Evolutionary conservation across 75 land plant species (phyloP), one percentile per base, ranked within the genome.

Genomic region (Pinus albicaulis): DNA sequence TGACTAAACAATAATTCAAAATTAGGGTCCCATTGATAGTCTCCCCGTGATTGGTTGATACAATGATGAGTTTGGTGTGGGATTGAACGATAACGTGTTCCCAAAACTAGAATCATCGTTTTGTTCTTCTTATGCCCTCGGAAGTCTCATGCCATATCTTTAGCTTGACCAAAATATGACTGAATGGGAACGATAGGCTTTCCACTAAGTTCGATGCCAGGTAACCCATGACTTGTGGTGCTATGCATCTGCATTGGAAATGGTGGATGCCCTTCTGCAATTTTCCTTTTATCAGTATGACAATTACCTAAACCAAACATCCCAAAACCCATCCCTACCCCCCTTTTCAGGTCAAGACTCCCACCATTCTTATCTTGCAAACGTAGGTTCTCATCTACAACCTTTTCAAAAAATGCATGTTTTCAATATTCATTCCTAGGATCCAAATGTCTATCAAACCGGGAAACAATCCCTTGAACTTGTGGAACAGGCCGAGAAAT

Each of bases 41-140:
- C 52, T 68, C 71, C 71, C 71, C 71, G 41, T 36, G 41, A 68
- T 68, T 38, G 41, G 71, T 41, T 68, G 71, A n/a, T 68, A 68
- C 44, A 41, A 12, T n/a, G 71, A 41, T 20, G 71, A 6, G 71
- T 68, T 68, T n/a, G 41, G 52, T 38, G 71, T 0, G 11, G 38
- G 14, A 41, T 68, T 41, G n/a, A 41, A 17, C 7, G 48, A 4
- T 66, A 66, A 68, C 7, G 20, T 23, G 52, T 68, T 68, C n/a
- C 71, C 41, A 44, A 41, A 68, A 44, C 52, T 10, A 68, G 71
- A 38, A 36, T 68, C 71, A 10, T 68, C 52, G 3, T 28, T 41
- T 68, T n/a, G 13, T 68, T 68, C 71, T 68, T 68, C 71, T 68
- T 68, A 41, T 38, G 71, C 52, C 71, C 71, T 68, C 20, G 41